phyloP scores from a whole-genome alignment of 192 early-diverging fungal genomes.

The Entophlyctis helioformis region DNA sequence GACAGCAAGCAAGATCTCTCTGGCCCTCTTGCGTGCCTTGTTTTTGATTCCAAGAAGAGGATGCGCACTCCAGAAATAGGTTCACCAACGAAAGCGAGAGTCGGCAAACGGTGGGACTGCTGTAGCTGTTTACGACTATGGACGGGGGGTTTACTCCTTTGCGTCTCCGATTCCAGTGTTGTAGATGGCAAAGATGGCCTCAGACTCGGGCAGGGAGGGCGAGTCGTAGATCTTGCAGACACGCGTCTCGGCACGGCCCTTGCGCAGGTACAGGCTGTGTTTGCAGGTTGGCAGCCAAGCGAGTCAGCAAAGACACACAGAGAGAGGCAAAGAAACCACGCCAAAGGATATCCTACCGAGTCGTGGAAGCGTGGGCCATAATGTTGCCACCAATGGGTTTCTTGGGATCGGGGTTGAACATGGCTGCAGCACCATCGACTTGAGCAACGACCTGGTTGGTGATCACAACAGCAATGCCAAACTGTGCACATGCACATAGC shows the following conservation, averaged over 20 bases:
- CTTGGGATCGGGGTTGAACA: constrained; percentile 83
- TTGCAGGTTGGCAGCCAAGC: no score
- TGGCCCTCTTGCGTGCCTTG: no score
- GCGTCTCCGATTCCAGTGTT: constrained; percentile 82
- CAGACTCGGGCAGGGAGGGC: constrained; percentile 82
- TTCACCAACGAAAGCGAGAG: not conserved
- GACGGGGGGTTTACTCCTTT: constrained; percentile 39
- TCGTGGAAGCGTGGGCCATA: constrained; percentile 95
- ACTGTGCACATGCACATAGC: no score
- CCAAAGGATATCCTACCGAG: constrained; percentile 50
- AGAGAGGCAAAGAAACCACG: no score
- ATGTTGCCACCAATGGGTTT: constrained; percentile 98
- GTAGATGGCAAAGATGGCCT: constrained; percentile 85
- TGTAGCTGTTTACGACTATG: not conserved
- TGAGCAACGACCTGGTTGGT: constrained; percentile 97
- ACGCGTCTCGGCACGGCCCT: constrained; percentile 81
- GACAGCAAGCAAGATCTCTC: not conserved
- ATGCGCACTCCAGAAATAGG: not conserved
- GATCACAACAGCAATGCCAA: constrained; percentile 92
- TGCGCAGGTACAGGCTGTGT: constrained; percentile 79
- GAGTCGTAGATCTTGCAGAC: constrained; percentile 98
- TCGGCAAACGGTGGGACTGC: not conserved
- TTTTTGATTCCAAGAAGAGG: no score
- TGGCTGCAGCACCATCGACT: constrained; percentile 74
- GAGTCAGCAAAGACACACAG: no score